A percentile compares a stretch with the other conserved stretches of the same genome.
Evolutionary conservation across 1,284 basidiomycete genomes (phyloP).

Genomic region (Erythrobasidium hasegawianum): DNA sequence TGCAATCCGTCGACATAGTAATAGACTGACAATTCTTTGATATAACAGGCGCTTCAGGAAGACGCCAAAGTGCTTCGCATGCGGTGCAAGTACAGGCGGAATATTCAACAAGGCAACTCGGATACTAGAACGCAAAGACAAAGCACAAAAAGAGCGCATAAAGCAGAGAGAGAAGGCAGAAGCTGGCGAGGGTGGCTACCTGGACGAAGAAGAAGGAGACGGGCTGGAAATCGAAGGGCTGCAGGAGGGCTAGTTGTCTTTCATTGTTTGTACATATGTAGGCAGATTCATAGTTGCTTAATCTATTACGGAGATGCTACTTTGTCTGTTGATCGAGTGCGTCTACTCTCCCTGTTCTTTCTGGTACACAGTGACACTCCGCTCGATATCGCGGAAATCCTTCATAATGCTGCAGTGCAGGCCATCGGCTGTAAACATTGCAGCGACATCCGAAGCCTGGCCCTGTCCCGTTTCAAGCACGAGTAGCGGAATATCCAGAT

Average conservation of each 20-base stretch:
- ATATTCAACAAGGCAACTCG: constrained; percentile 90
- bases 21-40: constrained; percentile 53
- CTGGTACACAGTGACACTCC: constrained; percentile 11
- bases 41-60: constrained; percentile 75
- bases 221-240: constrained; percentile 45
- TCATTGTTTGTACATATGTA: no score
- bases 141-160: constrained; percentile 42
- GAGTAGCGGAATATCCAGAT: constrained; percentile 49
- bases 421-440: constrained; percentile 57
- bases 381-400: constrained; percentile 23
- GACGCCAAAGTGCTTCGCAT: constrained; percentile 94
- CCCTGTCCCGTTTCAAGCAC: constrained; percentile 74
- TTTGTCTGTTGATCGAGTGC: no score
- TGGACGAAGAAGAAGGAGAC: constrained; percentile 35
- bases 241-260: constrained; percentile 30
- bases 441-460: constrained; percentile 63
- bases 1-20: no score
- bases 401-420: not conserved
- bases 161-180: constrained; percentile 40
- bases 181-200: constrained; percentile 32
- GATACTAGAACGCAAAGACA: constrained; percentile 13
- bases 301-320: no score
- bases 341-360: no score
- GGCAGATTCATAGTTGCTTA: no score
- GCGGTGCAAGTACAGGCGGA: constrained; percentile 84